These are phyloP conservation scores for Ceratobasidium sp. DNA, from an alignment of 1,284 basidiomycete genomes.

Conservation along the genomic window DNA sequence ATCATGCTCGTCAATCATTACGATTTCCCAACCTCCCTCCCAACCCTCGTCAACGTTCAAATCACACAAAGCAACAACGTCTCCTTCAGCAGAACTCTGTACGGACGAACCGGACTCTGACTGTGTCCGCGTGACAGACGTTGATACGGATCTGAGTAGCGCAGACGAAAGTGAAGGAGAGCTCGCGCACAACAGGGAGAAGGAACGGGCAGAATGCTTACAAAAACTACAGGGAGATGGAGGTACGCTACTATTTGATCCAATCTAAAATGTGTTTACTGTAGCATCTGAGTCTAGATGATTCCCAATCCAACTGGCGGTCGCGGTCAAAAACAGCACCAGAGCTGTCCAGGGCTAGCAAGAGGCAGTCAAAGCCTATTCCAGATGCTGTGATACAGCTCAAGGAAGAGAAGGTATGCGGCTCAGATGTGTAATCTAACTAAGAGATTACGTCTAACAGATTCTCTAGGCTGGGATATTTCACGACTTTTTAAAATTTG, in stretches of 20 bases:
- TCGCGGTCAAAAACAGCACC: conserved; percentile 40
- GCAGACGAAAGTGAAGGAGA: conserved; percentile 45
- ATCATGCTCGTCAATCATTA: conserved; percentile 83
- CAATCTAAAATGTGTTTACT: neutral
- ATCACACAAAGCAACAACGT: conserved; percentile 15
- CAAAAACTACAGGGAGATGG: conserved; percentile 48
- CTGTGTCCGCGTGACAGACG: conserved; percentile 63
- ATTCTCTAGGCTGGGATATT: conserved; percentile 75
- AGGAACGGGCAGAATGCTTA: conserved; percentile 47
- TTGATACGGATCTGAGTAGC: conserved; percentile 38
- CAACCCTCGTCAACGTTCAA: conserved; percentile 58
- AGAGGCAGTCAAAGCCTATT: conserved; percentile 43
- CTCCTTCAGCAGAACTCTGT: conserved; percentile 51
- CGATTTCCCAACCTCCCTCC: conserved; percentile 78
- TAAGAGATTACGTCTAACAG: neutral
- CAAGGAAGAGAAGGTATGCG: conserved; percentile 79
- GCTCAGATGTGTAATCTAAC: neutral
- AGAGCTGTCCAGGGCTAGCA: conserved; percentile 37
- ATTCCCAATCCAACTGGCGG: neutral
- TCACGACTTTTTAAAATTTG: conserved; percentile 87
- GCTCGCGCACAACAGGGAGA: conserved; percentile 43
- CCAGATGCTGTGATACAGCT: conserved; percentile 84
- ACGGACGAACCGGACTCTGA: conserved; percentile 63
- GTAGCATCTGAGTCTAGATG: neutral
- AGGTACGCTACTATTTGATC: conserved; percentile 3